Conservation (phyloP, 164 flowering plant genomes). For the Vitis labrusca region DNA sequence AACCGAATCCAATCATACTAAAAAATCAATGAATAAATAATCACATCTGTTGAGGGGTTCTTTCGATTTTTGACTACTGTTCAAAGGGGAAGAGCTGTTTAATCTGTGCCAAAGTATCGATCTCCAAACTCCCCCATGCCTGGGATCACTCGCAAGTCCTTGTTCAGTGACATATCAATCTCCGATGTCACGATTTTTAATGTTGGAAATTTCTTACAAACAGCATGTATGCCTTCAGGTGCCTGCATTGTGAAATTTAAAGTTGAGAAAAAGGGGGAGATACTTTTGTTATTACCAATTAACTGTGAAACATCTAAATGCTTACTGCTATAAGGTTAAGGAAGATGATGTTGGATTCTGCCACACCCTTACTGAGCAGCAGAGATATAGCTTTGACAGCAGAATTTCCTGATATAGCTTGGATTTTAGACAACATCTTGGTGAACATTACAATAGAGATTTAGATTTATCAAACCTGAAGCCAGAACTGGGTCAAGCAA, state of each 20-base stretch:
- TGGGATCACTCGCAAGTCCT: slow-evolving; percentile 58
- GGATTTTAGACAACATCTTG: slow-evolving; percentile 5
- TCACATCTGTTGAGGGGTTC: no score
- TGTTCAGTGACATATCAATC: slow-evolving; percentile 55
- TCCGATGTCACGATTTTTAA: slow-evolving; percentile 78
- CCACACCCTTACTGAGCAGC: slow-evolving; percentile 71
- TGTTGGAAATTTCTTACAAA: slow-evolving; percentile 61
- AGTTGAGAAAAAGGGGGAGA: background rate
- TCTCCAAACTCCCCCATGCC: slow-evolving; percentile 92
- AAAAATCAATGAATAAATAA: background rate
- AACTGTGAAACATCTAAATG: background rate
- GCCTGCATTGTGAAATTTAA: slow-evolving; percentile 42
- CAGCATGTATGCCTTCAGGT: slow-evolving; percentile 76
- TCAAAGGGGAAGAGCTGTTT: background rate
- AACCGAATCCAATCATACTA: no score
- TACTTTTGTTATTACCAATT: background rate
- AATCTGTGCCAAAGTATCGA: slow-evolving; percentile 38
- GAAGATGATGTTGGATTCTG: slow-evolving; percentile 74
- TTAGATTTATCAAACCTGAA: slow-evolving; percentile 50
- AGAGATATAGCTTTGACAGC: slow-evolving; percentile 73
- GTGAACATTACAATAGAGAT: background rate
- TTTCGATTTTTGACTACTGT: background rate
- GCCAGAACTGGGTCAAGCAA: slow-evolving; percentile 83
- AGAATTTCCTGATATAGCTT: slow-evolving; percentile 60
- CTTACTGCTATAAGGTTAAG: slow-evolving; percentile 79